phyloP scores from a whole-genome alignment of 148 eudicot species.

The Vaccinium myrtillus region DNA sequence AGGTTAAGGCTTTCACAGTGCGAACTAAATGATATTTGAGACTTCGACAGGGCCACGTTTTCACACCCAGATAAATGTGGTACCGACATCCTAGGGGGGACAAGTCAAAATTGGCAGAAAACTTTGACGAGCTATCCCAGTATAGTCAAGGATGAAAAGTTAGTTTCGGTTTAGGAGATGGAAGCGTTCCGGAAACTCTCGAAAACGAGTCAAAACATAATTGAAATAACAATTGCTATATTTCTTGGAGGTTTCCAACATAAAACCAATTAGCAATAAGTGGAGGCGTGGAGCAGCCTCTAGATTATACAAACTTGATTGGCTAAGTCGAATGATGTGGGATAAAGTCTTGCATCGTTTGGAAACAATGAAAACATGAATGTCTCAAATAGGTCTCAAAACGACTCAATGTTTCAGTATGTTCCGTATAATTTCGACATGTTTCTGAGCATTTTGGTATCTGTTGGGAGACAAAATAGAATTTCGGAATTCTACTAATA shows the following conservation, averaged over 20 bases:
- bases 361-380: background rate
- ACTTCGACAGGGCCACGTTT: background rate
- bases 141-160: background rate
- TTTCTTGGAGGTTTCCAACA: no score
- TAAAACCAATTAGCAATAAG: no score
- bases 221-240: background rate
- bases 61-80: background rate
- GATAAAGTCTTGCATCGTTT: no score
- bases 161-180: background rate
- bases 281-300: no score
- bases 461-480: background rate
- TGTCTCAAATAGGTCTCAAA: background rate
- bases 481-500: background rate
- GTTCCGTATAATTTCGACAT: background rate
- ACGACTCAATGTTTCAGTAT: background rate
- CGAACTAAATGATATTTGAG: background rate
- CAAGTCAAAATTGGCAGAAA: background rate
- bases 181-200: background rate
- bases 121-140: background rate
- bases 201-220: background rate
- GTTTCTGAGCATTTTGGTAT: background rate
- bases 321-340: no score
- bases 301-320: no score
- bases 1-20: background rate
- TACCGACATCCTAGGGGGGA: background rate